Evolutionary conservation across 2,329 filamentous ascomycete species (phyloP), one percentile per base, ranked within the genome.

Genomic region (Colletotrichum ledebouriae): DNA sequence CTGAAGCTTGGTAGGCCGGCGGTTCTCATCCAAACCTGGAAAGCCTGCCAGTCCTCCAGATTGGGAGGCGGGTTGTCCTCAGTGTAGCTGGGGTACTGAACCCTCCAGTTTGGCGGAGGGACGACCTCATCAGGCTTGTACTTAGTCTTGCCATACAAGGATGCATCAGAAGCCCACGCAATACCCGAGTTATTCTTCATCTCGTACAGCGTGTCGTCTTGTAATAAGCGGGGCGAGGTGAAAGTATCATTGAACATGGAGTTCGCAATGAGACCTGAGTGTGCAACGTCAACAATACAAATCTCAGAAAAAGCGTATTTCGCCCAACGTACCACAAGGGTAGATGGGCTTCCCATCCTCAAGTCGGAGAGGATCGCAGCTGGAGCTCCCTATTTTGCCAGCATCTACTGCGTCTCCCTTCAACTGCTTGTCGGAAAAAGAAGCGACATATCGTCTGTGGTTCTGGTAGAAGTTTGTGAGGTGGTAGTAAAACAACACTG

Each of bases 391-490:
- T 73, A 98, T 92, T 2, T 87, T 86, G 41, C 73, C 73, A 65
- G 85, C 86, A 37, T 84, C 83, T 17, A 92, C 86, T 11, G 85
- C 85, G 6, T 89, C 83, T 52, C 94, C 96, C 72, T 91, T 82
- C 60, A 99, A 85, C 80, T 99, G 96, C 59, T 92, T 85, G 65
- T 90, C 86, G 76, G 94, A 92, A 75, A 97, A 92, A 1, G 93
- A 97, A 76, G 94, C 92, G 69, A 98, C 96, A 74, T 99, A 99
- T 79, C 95, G 91, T 72, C 96, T 92, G 78, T 99, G 96, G 78
- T 99, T 99, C 81, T 99, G 96, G 83, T 98, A 98, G 83, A 99
- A 99, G 82, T 98, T 97, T 66, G 94, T 95, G 71, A 99, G 89
- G 73, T 92, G 92, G 80, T 99, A 99, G 84, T 98, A 99, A 80